Percentiles rank a stretch among this genome's conserved stretches.
phyloP scores from a whole-genome alignment of 106 monocot genomes.

The Allium cepa region DNA sequence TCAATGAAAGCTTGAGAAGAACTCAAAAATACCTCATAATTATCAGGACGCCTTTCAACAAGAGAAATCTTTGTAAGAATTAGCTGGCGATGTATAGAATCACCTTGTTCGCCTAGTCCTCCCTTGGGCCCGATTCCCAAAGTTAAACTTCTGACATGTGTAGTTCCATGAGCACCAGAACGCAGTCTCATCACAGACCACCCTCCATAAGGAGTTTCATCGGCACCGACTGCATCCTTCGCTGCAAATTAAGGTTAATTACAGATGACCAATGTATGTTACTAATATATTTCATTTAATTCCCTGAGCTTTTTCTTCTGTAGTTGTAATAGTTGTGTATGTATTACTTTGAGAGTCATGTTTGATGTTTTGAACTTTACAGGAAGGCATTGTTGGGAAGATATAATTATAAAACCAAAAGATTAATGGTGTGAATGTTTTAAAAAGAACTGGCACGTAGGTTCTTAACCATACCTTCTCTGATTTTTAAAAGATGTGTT shows the following conservation, averaged over 20 bases:
- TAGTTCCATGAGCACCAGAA: slow-evolving; percentile 89
- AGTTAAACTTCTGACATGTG: slow-evolving; percentile 46
- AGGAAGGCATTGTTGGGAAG: too few species aligned
- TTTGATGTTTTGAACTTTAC: too few species aligned
- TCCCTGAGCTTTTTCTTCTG: too few species aligned
- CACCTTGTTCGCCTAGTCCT: slow-evolving; percentile 88
- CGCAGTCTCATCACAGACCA: slow-evolving; percentile 93
- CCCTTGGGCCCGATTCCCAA: slow-evolving; percentile 92
- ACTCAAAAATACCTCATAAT: slow-evolving; percentile 66
- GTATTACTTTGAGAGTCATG: too few species aligned
- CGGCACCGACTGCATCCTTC: slow-evolving; percentile 91
- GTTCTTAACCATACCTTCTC: too few species aligned
- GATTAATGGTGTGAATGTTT: too few species aligned
- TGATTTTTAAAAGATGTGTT: too few species aligned
- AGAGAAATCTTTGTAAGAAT: slow-evolving; percentile 86
- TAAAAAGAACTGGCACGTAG: too few species aligned
- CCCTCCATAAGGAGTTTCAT: slow-evolving; percentile 83
- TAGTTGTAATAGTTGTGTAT: too few species aligned
- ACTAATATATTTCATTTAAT: background rate
- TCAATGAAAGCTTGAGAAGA: background rate
- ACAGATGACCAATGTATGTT: slow-evolving; percentile 20
- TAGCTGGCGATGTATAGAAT: slow-evolving; percentile 86
- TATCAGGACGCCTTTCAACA: slow-evolving; percentile 90
- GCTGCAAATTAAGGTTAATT: slow-evolving; percentile 50
- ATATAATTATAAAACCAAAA: too few species aligned